Base-by-base conservation (phyloP, 2,329 filamentous ascomycete species). In the Fusarium denticulatum region DNA sequence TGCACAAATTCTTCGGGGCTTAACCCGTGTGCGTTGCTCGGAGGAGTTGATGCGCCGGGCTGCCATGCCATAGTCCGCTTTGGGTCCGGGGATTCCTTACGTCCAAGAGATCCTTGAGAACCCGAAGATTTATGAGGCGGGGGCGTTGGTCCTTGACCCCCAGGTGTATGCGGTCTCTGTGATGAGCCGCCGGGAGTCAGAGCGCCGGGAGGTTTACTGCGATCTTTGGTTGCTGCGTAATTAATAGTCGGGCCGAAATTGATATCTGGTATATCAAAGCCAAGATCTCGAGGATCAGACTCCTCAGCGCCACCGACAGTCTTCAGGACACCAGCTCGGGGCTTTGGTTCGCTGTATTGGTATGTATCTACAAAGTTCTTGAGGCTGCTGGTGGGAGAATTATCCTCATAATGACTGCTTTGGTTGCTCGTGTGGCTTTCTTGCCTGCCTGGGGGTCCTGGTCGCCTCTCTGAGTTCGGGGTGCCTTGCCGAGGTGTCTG, bases 241-340 rank as follows among this genome's bases (percentile, higher is more conserved):
- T 93, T 92, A 76, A 94, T 84, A 0, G 95, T 97, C 11, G 92
- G 94, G 0, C 96, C 96, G 82, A 98, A 98, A 80, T 98, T 92
- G 71, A 97, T 89, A 9, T 88, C 84, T 2, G 94, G 94, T 68
- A 97, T 90, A 64, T 90, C 87, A 30, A 88, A 85, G 20, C 84
- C 79, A 1, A 80, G 56, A 57, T 67, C 67, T 46, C 64, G 67
- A 45, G 70, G 76, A 34, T 77, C 76, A 16, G 46, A 39, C 13
- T 76, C 77, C 4, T 84, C 82, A 7, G 79, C 77, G n/a, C 85
- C 85, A 8, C 94, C 95, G 16, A 95, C 91, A 4, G 93, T 94
- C 80, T 92, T 95, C 79, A 96, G 85, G 12, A 95, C 91, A 55
- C 95, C 95, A 72, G 93, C 92, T 71, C 96, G 89, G 22, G 93